Percentiles rank a stretch among this genome's conserved stretches.
Conservation (phyloP, 2,329 filamentous ascomycete species). For the Cryphonectria radicalis region DNA sequence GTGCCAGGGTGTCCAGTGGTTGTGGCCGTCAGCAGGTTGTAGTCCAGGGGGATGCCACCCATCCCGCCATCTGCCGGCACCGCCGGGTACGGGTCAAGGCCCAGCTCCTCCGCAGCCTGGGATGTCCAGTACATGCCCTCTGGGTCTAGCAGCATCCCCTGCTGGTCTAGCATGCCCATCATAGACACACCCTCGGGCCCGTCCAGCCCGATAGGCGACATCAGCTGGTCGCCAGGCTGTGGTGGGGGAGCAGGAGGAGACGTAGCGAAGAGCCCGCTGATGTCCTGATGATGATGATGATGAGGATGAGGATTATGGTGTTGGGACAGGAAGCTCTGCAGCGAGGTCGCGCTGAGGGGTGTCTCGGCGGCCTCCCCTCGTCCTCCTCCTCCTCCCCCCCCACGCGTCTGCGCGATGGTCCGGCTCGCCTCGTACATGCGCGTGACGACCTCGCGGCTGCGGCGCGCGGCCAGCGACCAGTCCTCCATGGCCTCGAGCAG, state of each 20-base stretch:
- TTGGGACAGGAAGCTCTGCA: conserved; percentile 23
- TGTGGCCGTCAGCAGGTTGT: conserved; percentile 43
- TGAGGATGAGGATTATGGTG: neutral
- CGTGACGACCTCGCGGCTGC: conserved; percentile 66
- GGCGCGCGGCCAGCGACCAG: conserved; percentile 66
- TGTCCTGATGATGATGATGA: neutral
- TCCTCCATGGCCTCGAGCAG: conserved; percentile 67
- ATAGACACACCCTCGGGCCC: conserved; percentile 53
- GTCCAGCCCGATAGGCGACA: conserved; percentile 57
- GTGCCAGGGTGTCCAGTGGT: conserved; percentile 35
- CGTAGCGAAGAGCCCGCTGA: conserved; percentile 23
- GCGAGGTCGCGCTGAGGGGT: conserved; percentile 22
- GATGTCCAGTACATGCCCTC: conserved; percentile 60
- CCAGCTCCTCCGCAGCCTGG: conserved; percentile 41
- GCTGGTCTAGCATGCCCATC: conserved; percentile 58
- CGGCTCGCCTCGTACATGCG: conserved; percentile 65
- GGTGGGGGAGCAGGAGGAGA: neutral
- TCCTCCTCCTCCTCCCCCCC: conserved; percentile 18
- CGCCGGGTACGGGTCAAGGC: conserved; percentile 33
- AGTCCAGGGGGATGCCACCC: conserved; percentile 40
- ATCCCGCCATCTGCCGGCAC: conserved; percentile 41
- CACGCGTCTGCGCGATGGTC: conserved; percentile 40
- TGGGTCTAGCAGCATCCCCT: conserved; percentile 56
- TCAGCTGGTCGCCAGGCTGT: conserved; percentile 42
- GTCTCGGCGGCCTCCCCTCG: neutral